A percentile compares a stretch with the other conserved stretches of the same genome.
Conservation (phyloP, 164 flowering plant species). For the Tetracentron sinense region DNA sequence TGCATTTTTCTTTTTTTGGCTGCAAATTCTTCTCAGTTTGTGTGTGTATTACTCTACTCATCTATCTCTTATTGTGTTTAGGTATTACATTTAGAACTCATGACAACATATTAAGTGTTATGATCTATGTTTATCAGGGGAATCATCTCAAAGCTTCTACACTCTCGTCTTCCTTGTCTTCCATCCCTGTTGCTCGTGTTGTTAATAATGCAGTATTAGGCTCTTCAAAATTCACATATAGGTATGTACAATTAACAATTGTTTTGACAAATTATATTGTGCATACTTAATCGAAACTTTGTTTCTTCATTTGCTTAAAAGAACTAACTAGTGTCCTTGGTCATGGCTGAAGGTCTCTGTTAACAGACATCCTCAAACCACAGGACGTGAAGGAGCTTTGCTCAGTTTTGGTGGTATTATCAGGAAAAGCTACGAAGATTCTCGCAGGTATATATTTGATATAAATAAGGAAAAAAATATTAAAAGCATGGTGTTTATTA, state of each 20-base stretch:
- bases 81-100: not conserved
- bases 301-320: not conserved
- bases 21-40: not conserved
- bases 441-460: slow-evolving; percentile 61
- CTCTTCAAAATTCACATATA: slow-evolving; percentile 72
- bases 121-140: slow-evolving; percentile 36
- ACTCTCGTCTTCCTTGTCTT: slow-evolving; percentile 44
- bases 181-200: slow-evolving; percentile 44
- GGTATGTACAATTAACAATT: slow-evolving; percentile 59
- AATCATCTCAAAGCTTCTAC: slow-evolving; percentile 45
- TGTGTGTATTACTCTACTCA: not conserved
- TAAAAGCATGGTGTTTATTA: too few species aligned
- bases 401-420: slow-evolving; percentile 65
- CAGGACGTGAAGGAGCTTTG: slow-evolving; percentile 80
- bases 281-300: not conserved
- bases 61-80: not conserved
- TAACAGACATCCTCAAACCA: slow-evolving; percentile 84
- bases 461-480: too few species aligned
- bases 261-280: not conserved
- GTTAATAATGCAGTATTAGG: slow-evolving; percentile 40
- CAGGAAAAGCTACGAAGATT: slow-evolving; percentile 66
- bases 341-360: slow-evolving; percentile 61
- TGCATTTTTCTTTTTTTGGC: not conserved
- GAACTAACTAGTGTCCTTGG: slow-evolving; percentile 19
- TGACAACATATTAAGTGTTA: not conserved